Evolutionary conservation across 2,329 filamentous ascomycete species (phyloP), one percentile per base, ranked within the genome.

Genomic region (Colletotrichum musicola): DNA sequence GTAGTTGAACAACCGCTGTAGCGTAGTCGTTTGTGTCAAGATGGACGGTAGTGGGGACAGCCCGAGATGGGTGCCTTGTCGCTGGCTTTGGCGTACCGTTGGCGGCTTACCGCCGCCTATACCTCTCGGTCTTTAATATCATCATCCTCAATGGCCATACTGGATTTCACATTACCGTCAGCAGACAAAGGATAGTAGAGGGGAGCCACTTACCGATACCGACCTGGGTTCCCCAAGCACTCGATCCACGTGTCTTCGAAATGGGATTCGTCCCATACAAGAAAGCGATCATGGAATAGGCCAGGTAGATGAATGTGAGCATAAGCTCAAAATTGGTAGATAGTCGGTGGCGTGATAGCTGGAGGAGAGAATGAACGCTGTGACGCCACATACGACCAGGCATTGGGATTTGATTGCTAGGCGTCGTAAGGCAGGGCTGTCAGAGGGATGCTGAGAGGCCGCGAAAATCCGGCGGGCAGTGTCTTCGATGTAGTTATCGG

Each of bases 311-410:
- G 65, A 97, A 98, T 0, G 90, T 89, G 0, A 97, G 82, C 94
- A 98, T 98, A 65, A 97, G 92, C 57, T 98, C 94, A 1, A 94
- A 81, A 6, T 92, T 94, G 0, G 84, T 85, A 0, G 95, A 95
- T 0, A 97, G 81, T 4, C 90, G 87, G 72, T 93, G 89, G 0
- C 93, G 84, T 0, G 97, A 78, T 0, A 97, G 77, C 72, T 97
- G 93, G 0, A 97, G 83, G 65, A 96, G 95, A 0, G 90, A 90
- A 75, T 97, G 94, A 3, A 98, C 98, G 0, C 93, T 95, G 74
- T 97, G 93, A 0, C 93, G 87, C 96, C 95, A 98, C 93, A 98
- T 96, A 0, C 95, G 85, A 0, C 93, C 93, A 0, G 95, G 95
- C 93, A 98, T 97, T 0, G 90, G 74, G 97, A 97, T 71, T 96